Conservation (phyloP, 768 basidiomycete genomes). For the Tricholoma sp. region DNA sequence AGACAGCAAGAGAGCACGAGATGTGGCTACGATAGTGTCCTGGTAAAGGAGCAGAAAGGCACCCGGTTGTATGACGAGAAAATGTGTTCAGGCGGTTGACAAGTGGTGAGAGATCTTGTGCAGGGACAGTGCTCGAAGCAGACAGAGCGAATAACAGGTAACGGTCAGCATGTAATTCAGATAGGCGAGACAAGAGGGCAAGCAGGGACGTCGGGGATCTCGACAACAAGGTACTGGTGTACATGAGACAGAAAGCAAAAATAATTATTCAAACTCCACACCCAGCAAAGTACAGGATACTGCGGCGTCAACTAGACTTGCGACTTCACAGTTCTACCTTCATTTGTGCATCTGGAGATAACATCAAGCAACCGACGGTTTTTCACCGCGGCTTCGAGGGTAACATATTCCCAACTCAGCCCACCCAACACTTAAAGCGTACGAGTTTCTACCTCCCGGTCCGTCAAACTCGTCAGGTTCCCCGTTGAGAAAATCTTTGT, state of each 20-base stretch:
- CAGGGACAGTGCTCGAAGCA: conserved; percentile 25
- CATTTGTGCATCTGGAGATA: conserved; percentile 16
- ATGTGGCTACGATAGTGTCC: conserved; percentile 21
- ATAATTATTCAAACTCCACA: too few species aligned
- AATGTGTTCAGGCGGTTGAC: conserved; percentile 36
- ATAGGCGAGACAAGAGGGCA: conserved; percentile 26
- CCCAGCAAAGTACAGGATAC: too few species aligned
- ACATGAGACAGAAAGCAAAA: conserved; percentile 13
- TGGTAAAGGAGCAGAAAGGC: conserved; percentile 52
- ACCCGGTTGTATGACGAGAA: conserved; percentile 46
- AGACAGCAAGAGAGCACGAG: conserved; percentile 55
- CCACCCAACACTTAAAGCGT: conserved; percentile 14
- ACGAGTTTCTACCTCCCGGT: conserved; percentile 2
- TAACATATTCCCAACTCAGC: conserved; percentile 20
- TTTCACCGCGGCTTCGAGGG: conserved; percentile 24
- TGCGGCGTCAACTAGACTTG: too few species aligned
- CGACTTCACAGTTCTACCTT: conserved; percentile 19
- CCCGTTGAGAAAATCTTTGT: conserved; percentile 27
- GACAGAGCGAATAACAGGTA: conserved; percentile 50
- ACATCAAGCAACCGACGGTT: conserved; percentile 18
- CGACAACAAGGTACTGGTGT: conserved; percentile 36
- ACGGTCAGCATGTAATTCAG: conserved; percentile 26
- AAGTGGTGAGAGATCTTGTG: conserved; percentile 33
- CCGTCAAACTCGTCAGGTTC: conserved; percentile 18
- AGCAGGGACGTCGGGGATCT: conserved; percentile 31